Conservation (phyloP, 345 rosid genomes). For the Eucalyptus erythrocorys region DNA sequence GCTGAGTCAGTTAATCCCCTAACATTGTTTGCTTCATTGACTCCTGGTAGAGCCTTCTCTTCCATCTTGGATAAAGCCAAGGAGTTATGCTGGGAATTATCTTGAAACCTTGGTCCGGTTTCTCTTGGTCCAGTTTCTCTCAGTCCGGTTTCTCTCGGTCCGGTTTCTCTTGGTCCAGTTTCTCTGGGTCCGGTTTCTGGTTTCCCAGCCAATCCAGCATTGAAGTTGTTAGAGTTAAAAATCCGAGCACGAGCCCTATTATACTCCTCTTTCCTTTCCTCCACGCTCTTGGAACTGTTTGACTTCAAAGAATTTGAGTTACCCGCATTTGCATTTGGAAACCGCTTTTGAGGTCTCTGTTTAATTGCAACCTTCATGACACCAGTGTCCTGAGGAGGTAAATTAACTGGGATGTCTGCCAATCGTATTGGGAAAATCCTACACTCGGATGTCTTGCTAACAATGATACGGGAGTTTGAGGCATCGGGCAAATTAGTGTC, state of each 20-base stretch:
- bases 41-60: slow-evolving; percentile 27
- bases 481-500: slow-evolving; percentile 58
- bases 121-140: slow-evolving; percentile 28
- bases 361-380: slow-evolving; percentile 59
- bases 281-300: slow-evolving; percentile 54
- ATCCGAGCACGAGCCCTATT: slow-evolving; percentile 73
- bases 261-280: slow-evolving; percentile 83
- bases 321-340: slow-evolving; percentile 10
- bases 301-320: slow-evolving; percentile 31
- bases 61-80: slow-evolving; percentile 26
- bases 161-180: slow-evolving; percentile 23
- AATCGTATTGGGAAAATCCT: slow-evolving; percentile 46
- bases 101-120: slow-evolving; percentile 31
- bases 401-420: slow-evolving; percentile 63
- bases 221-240: slow-evolving; percentile 34
- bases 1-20: slow-evolving; percentile 40
- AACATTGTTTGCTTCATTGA: slow-evolving; percentile 24
- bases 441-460: slow-evolving; percentile 55
- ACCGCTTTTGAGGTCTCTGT: slow-evolving; percentile 56
- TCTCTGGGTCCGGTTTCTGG: slow-evolving; percentile 39
- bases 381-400: slow-evolving; percentile 46
- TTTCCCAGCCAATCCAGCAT: slow-evolving; percentile 17
- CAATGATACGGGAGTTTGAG: slow-evolving; percentile 59
- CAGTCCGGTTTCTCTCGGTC: slow-evolving; percentile 18
- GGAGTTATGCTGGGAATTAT: slow-evolving; percentile 19